Evolutionary conservation across 129 eudicot genomes (phyloP).

Genomic region (carrot (Daucus carota)): DH1_v3.0 NC_030385.2:32822501-32823000

Average conservation of each 20-base stretch:
- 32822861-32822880: slow-evolving; percentile 67
- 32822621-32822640: neutral
- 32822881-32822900: slow-evolving; percentile 40
- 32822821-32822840: slow-evolving; percentile 88
- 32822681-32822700: neutral
- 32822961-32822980: slow-evolving; percentile 80
- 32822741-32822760: neutral
- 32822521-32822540: slow-evolving; percentile 95
- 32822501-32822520: slow-evolving; percentile 85
- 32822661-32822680: neutral
- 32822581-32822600: slow-evolving; percentile 87
- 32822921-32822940: slow-evolving; percentile 64
- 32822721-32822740: neutral
- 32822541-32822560: slow-evolving; percentile 76
- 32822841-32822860: slow-evolving; percentile 84
- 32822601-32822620: slow-evolving; percentile 55
- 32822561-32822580: slow-evolving; percentile 99
- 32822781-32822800: slow-evolving; percentile 73
- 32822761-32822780: slow-evolving; percentile 47
- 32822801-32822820: slow-evolving; percentile 82
- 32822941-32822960: slow-evolving; percentile 83
- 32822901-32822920: slow-evolving; percentile 71
- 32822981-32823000: slow-evolving; percentile 92
- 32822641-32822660: neutral
- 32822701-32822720: neutral